Evolutionary conservation across 192 early-diverging fungal species (phyloP), one percentile per base, ranked within the genome.

Genomic region (Helicostylum pulchrum): DNA sequence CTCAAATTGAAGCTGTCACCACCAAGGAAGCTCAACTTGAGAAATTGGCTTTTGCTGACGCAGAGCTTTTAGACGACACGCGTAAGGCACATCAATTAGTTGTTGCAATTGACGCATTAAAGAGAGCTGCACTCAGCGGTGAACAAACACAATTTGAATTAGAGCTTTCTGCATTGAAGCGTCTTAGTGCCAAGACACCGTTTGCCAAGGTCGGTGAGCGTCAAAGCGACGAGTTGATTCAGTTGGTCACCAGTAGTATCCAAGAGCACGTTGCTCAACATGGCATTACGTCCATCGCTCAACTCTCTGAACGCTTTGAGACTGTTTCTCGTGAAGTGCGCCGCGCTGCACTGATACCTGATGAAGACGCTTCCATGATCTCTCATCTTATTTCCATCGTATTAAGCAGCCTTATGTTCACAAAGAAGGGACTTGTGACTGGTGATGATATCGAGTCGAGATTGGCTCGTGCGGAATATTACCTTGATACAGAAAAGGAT

Each of bases 381-480:
- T 89, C 94, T 49, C 93, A 97, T 69, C 77, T 80, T 7, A 74
- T 94, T 54, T 91, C 93, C 7, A 66, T 71, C 32, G 67, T 85
- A 0, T 71, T 96, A 45, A 91, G 88, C 45, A 84, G 82, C 57
- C 62, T 93, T 20, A 83, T 96, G 80, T 88, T 98, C 68, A 79
- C 76, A 66, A 96, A 96, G 80, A 78, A 88, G 31, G 96, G 94
- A 0, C 67, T 92, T 60, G 91, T 94, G 1, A 74, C 85, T 62
- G 96, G 94, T 26, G 82, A 87, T 45, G 94, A 95, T 71, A 85
- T 91, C 9, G 94, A 98, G 56, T 82, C 94, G 9, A 77, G 93
- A 46, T 70, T 96, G 45, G 86, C 94, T 4, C 88, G 96, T 42
- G 73, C 88, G 8, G 77, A 91, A 68, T 85, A 86, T 68, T 86